Percentiles rank a stretch among this genome's conserved stretches.
Evolutionary conservation across 257 asterid species (phyloP).

Genomic region (Primulina tabacum): DNA sequence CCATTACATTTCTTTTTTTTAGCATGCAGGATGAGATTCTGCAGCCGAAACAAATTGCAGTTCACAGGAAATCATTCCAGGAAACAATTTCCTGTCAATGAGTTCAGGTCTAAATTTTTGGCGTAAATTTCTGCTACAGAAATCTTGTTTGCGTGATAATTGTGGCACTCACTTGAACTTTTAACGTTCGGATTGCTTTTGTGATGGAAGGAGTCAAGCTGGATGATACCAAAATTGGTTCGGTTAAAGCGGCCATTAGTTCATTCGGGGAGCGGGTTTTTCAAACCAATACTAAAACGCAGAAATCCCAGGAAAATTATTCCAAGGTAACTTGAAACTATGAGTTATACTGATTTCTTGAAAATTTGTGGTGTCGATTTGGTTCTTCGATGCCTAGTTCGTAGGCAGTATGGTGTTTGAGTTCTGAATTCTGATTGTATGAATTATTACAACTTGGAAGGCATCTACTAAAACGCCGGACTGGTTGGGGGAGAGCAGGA

Average conservation of each 20-base stretch:
- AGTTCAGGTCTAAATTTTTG: background rate
- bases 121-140: background rate
- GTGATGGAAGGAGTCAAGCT: background rate
- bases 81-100: no score
- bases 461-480: background rate
- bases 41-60: background rate
- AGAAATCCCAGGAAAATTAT: background rate
- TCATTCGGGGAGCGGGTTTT: background rate
- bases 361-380: no score
- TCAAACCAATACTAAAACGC: no score
- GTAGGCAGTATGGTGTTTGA: no score
- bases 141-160: background rate
- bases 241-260: background rate
- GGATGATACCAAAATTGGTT: background rate
- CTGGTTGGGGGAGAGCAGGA: background rate
- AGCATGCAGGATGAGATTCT: background rate
- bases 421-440: background rate
- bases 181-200: background rate
- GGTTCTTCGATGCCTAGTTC: no score
- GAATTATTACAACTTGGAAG: background rate
- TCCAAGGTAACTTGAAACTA: background rate
- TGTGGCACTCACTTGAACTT: background rate
- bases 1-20: background rate
- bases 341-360: no score
- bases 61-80: no score